Evolutionary conservation across 345 rosid genomes (phyloP), one percentile per base, ranked within the genome.

Genomic region (Aquilaria sinensis): DNA sequence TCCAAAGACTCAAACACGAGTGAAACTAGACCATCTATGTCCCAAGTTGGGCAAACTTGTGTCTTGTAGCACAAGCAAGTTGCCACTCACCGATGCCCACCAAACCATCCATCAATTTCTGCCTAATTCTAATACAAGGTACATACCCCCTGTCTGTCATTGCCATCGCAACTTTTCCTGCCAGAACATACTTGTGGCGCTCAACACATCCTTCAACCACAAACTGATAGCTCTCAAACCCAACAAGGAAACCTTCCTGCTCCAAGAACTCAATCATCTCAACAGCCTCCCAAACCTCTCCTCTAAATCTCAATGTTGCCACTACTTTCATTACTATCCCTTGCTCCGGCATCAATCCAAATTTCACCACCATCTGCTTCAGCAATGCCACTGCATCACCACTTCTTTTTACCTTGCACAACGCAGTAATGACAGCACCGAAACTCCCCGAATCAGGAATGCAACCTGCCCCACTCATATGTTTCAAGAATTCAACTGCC

Each of bases 91-190:
- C 83, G 6, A 74, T 70, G 61, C 58, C 56, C 65, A 74, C 78
- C 63, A 92, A 72, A 47, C 88, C 85, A 60, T 87, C 85, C 4
- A 89, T 78, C 57, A 92, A 78, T 77, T 85, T 89, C 57, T 77
- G 90, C 81, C 98, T 80, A 47, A 77, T 78, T 71, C 67, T 79
- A 34, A 89, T 79, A 74, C 79, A 83, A 31, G 98, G 98, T 76
- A 92, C 82, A 67, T 85, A 92, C 64, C 90, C 90, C 67, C 67
- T 89, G 51, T 74, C 83, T 10, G 96, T 77, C 98, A 92, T 92
- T 63, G 64, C 62, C 83, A 80, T 77, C 54, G 71, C 90, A 50
- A 73, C 70, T 72, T 86, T 92, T 51, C 73, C 98, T 14, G 96
- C 98, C 78, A 89, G 74, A 71, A 89, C 49, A 69, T 76, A 83